Base-by-base conservation (phyloP, 352 stramenopile species). In the Pythium guiyangense region DNA sequence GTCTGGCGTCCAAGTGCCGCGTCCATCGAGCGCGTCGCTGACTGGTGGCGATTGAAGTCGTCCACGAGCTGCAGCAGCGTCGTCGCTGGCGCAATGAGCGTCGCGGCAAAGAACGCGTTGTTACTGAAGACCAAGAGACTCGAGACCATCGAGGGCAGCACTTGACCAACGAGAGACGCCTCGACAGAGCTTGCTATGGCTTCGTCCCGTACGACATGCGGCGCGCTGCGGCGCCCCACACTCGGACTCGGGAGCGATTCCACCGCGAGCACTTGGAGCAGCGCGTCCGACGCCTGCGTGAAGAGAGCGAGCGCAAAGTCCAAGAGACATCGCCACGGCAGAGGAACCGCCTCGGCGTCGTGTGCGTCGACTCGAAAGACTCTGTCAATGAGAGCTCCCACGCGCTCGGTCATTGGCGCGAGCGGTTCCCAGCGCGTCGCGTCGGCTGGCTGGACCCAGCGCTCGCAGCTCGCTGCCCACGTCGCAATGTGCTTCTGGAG, bases 401-500 rank as follows among this genome's bases (percentile, higher is more conserved):
- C 27, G 49, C 50, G 52, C 9, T 42, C 42, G 48, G 69, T 37
- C n/a, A 66, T 72, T 50, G 4, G 27, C 43, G 56, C 11, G 35
- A 4, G 14, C 6, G n/a, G 49, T 42, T 60, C 17, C 25, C 27
- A 17, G 11, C 43, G 14, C 14, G 14, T 20, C 0, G 39, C 27
- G 6, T 66, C 52, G 11, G 65, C 26, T 11, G 34, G 40, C 63
- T 54, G 74, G 15, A 74, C 40, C 66, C 66, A 73, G 26, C 31
- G 44, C 3, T 54, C 34, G 50, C 62, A 53, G 18, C 52, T 74
- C 12, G 60, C 62, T n/a, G 81, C 79, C 74, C 77, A 87, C 31
- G 73, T 79, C 3, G 69, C 69, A 34, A 93, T 54, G 29, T 96
- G 84, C 50, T 96, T 96, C 52, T 87, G 73, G 3, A 95, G 25